Evolutionary conservation across 768 basidiomycete genomes (phyloP).

Genomic region (Sistotremastrum suecicum): DNA sequence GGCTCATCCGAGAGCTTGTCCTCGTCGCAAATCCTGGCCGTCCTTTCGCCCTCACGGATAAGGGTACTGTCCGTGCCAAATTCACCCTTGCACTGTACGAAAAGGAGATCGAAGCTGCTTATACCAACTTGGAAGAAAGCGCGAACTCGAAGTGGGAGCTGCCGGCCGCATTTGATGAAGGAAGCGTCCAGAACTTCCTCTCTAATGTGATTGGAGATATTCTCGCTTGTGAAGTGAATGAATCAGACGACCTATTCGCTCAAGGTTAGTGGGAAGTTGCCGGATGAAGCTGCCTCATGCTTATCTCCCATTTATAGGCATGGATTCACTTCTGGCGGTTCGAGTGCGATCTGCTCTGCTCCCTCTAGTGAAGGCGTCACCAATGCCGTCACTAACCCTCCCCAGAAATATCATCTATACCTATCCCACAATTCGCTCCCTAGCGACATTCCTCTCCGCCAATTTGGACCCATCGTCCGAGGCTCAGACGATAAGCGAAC

Average conservation of each 20-base stretch:
- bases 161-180: neutral
- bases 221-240: neutral
- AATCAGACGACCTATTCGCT: neutral
- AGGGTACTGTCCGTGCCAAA: slow-evolving; percentile 5
- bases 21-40: slow-evolving; percentile 10
- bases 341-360: neutral
- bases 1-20: slow-evolving; percentile 13
- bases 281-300: neutral
- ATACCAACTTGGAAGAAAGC: neutral
- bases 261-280: neutral
- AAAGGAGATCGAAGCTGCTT: neutral
- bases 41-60: slow-evolving; percentile 12
- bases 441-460: neutral
- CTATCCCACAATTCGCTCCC: slow-evolving; percentile 3
- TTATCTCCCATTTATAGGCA: neutral
- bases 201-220: neutral
- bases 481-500: too few species aligned
- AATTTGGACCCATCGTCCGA: too few species aligned
- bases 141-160: neutral
- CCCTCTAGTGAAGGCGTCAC: neutral
- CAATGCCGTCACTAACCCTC: neutral
- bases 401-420: slow-evolving; percentile 1
- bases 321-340: slow-evolving; percentile 1
- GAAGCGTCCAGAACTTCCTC: neutral
- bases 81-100: slow-evolving; percentile 2